Evolutionary conservation across 2,329 filamentous ascomycete species (phyloP).

Genomic region (Ophiosphaerella korrae): DNA sequence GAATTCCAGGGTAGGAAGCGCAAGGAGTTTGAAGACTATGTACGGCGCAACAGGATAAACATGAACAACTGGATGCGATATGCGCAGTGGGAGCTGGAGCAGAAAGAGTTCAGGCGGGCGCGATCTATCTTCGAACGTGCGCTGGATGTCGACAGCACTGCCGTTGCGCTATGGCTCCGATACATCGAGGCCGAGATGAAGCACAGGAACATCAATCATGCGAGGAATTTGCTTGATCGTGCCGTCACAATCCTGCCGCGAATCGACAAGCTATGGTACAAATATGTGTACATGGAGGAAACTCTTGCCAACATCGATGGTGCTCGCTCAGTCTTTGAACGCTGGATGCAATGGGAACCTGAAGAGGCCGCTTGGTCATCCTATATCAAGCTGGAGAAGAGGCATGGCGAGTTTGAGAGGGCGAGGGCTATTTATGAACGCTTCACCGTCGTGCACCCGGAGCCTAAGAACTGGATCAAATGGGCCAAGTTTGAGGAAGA

Average conservation of each 20-base stretch:
- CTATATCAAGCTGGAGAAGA: conserved; percentile 96
- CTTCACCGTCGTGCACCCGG: conserved; percentile 91
- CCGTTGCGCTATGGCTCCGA: conserved; percentile 84
- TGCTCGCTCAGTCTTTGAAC: conserved; percentile 90
- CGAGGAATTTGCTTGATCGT: conserved; percentile 89
- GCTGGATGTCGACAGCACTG: conserved; percentile 87
- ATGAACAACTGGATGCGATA: conserved; percentile 99
- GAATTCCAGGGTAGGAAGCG: conserved; percentile 96
- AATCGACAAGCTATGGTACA: conserved; percentile 98
- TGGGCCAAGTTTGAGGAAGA: conserved; percentile 98
- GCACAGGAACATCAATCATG: conserved; percentile 77
- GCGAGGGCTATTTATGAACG: conserved; percentile 88
- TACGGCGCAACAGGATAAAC: conserved; percentile 89
- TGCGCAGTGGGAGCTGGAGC: conserved; percentile 95
- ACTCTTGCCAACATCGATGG: conserved; percentile 93
- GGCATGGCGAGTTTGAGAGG: conserved; percentile 88
- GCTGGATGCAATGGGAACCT: conserved; percentile 98
- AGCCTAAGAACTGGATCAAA: conserved; percentile 97
- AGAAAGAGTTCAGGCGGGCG: conserved; percentile 93
- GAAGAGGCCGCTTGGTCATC: conserved; percentile 94
- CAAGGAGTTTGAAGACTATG: conserved; percentile 97
- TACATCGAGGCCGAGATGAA: conserved; percentile 99
- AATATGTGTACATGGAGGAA: conserved; percentile 99
- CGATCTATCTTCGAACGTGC: conserved; percentile 93
- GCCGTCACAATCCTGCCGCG: conserved; percentile 91